Evolutionary conservation across 192 early-diverging fungal species (phyloP).

Genomic region (Podila epicladia): DNA sequence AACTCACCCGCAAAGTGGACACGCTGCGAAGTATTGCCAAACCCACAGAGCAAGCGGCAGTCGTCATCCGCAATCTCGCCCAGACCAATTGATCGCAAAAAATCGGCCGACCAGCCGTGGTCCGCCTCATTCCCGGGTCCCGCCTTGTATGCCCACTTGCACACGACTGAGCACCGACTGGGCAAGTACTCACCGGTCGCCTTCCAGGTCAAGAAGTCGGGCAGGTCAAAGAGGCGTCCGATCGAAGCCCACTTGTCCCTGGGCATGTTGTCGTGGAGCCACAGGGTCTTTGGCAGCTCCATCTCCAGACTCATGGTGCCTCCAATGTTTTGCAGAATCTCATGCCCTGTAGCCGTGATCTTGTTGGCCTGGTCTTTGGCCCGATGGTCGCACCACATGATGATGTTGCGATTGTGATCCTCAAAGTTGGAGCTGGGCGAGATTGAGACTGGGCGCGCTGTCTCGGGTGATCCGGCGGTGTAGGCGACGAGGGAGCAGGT

Average conservation of each 20-base stretch:
- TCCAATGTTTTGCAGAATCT: slow-evolving; percentile 71
- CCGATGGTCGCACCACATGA: slow-evolving; percentile 82
- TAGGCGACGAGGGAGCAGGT: slow-evolving; percentile 78
- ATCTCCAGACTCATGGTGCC: slow-evolving; percentile 76
- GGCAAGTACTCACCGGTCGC: slow-evolving; percentile 66
- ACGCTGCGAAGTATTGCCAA: slow-evolving; percentile 29
- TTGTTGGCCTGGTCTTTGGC: slow-evolving; percentile 65
- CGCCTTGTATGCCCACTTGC: slow-evolving; percentile 73
- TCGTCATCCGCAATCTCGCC: slow-evolving; percentile 57
- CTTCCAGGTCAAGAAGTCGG: slow-evolving; percentile 75
- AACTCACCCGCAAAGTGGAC: slow-evolving; percentile 61
- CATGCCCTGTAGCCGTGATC: slow-evolving; percentile 66
- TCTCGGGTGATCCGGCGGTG: slow-evolving; percentile 40
- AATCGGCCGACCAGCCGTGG: slow-evolving; percentile 66
- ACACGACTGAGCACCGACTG: slow-evolving; percentile 70
- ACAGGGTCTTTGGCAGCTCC: slow-evolving; percentile 81
- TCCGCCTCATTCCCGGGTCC: slow-evolving; percentile 20
- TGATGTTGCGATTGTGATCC: slow-evolving; percentile 65
- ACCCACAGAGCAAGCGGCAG: slow-evolving; percentile 56
- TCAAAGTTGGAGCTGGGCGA: slow-evolving; percentile 54
- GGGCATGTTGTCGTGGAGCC: slow-evolving; percentile 70
- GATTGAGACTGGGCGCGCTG: slow-evolving; percentile 60
- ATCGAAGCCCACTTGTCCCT: slow-evolving; percentile 55
- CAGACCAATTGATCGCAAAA: slow-evolving; percentile 65
- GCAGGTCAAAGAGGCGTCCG: slow-evolving; percentile 73